phyloP scores from a whole-genome alignment of 2,329 filamentous ascomycete species.

The Penicillium sp. region DNA sequence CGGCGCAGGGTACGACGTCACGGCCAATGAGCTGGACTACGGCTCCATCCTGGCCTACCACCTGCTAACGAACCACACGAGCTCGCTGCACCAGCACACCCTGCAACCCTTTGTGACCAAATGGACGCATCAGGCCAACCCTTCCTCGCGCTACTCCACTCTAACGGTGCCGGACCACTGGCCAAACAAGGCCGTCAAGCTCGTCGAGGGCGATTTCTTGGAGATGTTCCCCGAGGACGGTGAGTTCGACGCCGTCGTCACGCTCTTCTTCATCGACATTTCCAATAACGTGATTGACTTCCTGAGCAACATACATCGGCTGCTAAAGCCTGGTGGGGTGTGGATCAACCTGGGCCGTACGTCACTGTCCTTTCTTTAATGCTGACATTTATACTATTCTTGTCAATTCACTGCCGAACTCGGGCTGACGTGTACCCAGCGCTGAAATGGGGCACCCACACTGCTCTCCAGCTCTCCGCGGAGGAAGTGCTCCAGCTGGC shows the following conservation, averaged over 20 bases:
- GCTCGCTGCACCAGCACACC: not conserved
- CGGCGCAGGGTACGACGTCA: slow-evolving; percentile 2
- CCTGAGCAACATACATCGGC: not conserved
- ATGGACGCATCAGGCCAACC: slow-evolving; percentile 1
- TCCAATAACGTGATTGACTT: not conserved
- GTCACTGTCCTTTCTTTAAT: not conserved
- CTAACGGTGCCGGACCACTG: not conserved
- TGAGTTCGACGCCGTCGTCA: not conserved
- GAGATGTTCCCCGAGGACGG: not conserved
- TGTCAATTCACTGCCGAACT: not conserved
- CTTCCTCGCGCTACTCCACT: not conserved
- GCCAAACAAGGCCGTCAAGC: slow-evolving; percentile 1
- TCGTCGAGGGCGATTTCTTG: slow-evolving; percentile 1
- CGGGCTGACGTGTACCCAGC: not conserved
- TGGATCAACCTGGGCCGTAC: slow-evolving; percentile 1
- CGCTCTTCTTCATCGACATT: slow-evolving; percentile 1
- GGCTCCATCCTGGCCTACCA: slow-evolving; percentile 4
- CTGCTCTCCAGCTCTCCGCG: not conserved
- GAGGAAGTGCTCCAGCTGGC: not conserved
- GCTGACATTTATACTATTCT: not conserved
- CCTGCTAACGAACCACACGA: slow-evolving; percentile 1
- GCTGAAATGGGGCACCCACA: slow-evolving; percentile 1
- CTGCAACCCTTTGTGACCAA: not conserved
- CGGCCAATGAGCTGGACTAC: slow-evolving; percentile 5
- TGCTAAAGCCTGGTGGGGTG: slow-evolving; percentile 1